phyloP scores from a whole-genome alignment of 2,329 filamentous ascomycete genomes.

The Trichoderma guizhouense region DNA sequence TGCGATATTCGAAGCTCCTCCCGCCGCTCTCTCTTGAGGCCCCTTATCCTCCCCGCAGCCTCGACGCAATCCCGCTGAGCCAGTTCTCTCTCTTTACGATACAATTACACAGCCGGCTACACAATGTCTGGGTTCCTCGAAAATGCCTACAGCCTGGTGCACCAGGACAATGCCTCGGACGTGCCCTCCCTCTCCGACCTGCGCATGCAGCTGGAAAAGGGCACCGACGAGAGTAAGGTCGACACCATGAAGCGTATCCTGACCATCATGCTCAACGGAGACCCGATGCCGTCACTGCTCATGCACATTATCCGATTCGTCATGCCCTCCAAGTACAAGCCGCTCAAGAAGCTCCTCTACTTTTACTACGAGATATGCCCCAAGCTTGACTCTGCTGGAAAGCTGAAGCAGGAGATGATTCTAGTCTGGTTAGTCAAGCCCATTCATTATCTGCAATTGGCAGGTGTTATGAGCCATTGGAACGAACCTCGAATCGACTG shows the following conservation, averaged over 20 bases:
- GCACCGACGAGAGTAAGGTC: constrained; percentile 86
- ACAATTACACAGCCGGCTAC: constrained; percentile 30
- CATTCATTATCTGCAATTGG: background rate
- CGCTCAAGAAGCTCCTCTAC: constrained; percentile 95
- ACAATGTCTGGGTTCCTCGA: constrained; percentile 94
- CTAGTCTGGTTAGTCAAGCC: constrained; percentile 71
- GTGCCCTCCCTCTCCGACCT: constrained; percentile 87
- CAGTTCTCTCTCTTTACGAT: background rate
- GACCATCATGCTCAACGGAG: constrained; percentile 96
- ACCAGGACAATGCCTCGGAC: constrained; percentile 95
- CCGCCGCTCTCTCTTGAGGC: constrained; percentile 22
- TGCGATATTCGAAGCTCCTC: constrained; percentile 25
- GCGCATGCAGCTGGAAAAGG: constrained; percentile 90
- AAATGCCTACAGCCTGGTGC: constrained; percentile 92
- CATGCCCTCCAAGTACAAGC: constrained; percentile 97
- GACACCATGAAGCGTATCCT: constrained; percentile 96
- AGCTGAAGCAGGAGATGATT: constrained; percentile 99
- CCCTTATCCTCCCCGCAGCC: constrained; percentile 34
- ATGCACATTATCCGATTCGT: constrained; percentile 99
- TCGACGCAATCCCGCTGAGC: constrained; percentile 24
- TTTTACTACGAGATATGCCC: constrained; percentile 99
- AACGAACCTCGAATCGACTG: background rate
- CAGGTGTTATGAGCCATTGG: background rate
- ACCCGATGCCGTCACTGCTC: constrained; percentile 88
- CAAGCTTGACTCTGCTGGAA: constrained; percentile 86